Base-by-base conservation (phyloP, 352 stramenopile species). In the Phytophthora aleatoria region DNA sequence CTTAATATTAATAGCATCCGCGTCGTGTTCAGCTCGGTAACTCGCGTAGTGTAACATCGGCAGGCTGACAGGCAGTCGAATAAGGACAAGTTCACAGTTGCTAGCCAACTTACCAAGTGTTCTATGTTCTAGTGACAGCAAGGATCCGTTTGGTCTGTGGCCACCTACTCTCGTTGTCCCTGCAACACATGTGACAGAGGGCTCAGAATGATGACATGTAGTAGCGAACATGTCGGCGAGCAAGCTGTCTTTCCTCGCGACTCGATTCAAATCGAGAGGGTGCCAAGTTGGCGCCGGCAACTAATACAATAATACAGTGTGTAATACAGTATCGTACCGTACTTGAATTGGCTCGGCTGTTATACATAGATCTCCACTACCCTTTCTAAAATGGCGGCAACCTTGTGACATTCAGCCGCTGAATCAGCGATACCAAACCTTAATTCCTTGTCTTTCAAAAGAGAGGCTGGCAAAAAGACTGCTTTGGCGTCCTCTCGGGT, bases 381-480 rank as follows among this genome's bases (percentile, higher is more conserved):
- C 41, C 24, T 20, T 58, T 64, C 39, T 64, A 33, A 55, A 49
- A 50, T 54, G 16, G 15, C 24, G 2, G 31, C 42, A 26, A 45
- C 11, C 45, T 52, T 42, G 45, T 26, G 26, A 15, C 35, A 7
- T 31, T 33, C 20, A 20, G 20, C 20, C 20, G 20, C 20, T 20
- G 20, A 20, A 20, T 20, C 20, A 20, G 20, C 20, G 20, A 20
- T 20, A 20, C 20, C 20, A 20, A 20, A 20, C 20, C 20, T 20
- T 20, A 20, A 20, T 20, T 20, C 20, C 20, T 20, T 20, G 20
- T 20, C 20, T 20, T 20, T 20, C 20, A 20, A 20, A 20, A 20
- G 20, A 20, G 20, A 20, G 20, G 20, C 20, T 0, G 20, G 20
- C 20, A 20, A 20, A 20, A 20, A 20, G 20, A 20, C 20, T 20